Percentiles rank a stretch among this genome's conserved stretches.
These are phyloP conservation scores for Mallotus japonicus DNA, from an alignment of 441 rosid species.

Conservation along the genomic window DNA sequence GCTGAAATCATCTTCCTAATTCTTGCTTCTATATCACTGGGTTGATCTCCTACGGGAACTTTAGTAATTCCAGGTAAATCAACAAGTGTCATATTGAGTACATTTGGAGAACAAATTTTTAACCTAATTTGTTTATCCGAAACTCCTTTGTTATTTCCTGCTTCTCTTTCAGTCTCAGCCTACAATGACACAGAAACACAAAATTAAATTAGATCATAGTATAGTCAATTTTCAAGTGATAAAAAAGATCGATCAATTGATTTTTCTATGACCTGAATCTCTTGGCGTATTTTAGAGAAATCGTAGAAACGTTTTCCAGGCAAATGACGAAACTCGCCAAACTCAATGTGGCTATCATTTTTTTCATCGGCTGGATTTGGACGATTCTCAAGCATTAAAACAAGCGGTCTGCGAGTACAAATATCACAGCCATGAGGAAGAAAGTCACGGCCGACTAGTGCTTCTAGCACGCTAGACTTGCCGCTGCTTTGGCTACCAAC, in stretches of 20 bases:
- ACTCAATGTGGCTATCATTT: slow-evolving; percentile 43
- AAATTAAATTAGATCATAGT: neutral
- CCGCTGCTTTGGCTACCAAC: slow-evolving; percentile 85
- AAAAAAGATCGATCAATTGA: neutral
- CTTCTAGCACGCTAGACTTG: slow-evolving; percentile 75
- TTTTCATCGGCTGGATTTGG: slow-evolving; percentile 28
- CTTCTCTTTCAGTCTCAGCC: slow-evolving; percentile 75
- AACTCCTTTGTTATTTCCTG: slow-evolving; percentile 62
- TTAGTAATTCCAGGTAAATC: slow-evolving; percentile 80
- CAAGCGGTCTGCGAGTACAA: slow-evolving; percentile 67
- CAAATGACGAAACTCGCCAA: slow-evolving; percentile 61
- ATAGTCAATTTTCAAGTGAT: neutral
- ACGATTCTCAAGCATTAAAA: slow-evolving; percentile 48
- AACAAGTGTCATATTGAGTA: slow-evolving; percentile 64
- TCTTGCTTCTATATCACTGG: slow-evolving; percentile 54
- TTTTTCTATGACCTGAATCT: slow-evolving; percentile 45
- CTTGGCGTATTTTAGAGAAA: slow-evolving; percentile 50
- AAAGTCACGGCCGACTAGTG: slow-evolving; percentile 67
- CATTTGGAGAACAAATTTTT: slow-evolving; percentile 61
- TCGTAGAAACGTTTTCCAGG: slow-evolving; percentile 51
- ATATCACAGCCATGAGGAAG: slow-evolving; percentile 68
- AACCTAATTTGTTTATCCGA: slow-evolving; percentile 58
- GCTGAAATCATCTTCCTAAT: slow-evolving; percentile 61
- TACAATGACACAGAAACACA: slow-evolving; percentile 22
- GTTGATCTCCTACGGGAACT: slow-evolving; percentile 84